Evolutionary conservation across 345 rosid genomes (phyloP), one percentile per base, ranked within the genome.

Genomic region (Chamaenerion angustifolium): DNA sequence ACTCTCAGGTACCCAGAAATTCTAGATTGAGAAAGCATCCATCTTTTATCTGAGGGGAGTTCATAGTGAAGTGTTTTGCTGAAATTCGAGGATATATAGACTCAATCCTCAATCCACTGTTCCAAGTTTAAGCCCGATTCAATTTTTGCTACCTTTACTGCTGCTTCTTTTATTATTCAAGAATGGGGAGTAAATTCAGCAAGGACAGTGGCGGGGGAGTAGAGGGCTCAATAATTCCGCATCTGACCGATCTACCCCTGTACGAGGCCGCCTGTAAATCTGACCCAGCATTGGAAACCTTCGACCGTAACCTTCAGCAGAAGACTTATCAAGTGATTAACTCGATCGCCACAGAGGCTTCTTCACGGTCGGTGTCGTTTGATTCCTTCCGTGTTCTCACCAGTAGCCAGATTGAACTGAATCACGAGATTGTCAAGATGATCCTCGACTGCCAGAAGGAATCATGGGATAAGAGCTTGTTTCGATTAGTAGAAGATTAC

Each of bases 261-360:
- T 87, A 82, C 19, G 90, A 78, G 65, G 71, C 49, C 46, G 95
- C 93, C 47, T 87, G 98, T 70, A 62, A 14, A 51, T 60, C 54
- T 45, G 95, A 92, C 35, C 82, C 88, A 0, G 71, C 64, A 54
- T 71, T 92, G 49, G 68, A 74, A 59, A 57, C 73, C 51, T 82
- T 84, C 18, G 76, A 87, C 69, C 49, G 59, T 0, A 56, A 52
- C 18, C 69, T 92, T 49, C 93, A 65, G 5, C 72, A 68, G 56
- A 74, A 82, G 46, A 79, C 95, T n/a, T 78, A 49, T 49, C 69
- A 68, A 17, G 83, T 84, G 57, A 68, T 92, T 27, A 59, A 48
- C 65, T 62, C 71, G 11, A 76, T 87, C 17, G 72, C 81, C 12
- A 42, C 76, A 0, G 75, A 79, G 3, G 80, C 66, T 2, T 92